Conservation (phyloP, 2,329 filamentous ascomycete species). For the Epichloe baconii region DNA sequence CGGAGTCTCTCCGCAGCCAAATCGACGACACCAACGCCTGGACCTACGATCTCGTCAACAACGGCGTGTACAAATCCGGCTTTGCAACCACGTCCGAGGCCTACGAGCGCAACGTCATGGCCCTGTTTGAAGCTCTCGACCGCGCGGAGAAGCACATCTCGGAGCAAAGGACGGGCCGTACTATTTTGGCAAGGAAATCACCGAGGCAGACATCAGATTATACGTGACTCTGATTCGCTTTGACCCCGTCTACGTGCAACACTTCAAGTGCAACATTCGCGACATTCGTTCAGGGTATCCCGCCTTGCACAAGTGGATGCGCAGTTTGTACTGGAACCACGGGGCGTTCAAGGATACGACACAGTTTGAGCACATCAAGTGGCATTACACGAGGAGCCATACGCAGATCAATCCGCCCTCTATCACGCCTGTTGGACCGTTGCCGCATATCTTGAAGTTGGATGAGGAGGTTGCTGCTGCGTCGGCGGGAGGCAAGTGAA, state of each 20-base stretch:
- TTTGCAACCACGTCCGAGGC: slow-evolving; percentile 76
- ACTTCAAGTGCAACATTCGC: slow-evolving; percentile 77
- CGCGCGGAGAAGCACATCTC: slow-evolving; percentile 58
- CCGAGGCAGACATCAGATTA: slow-evolving; percentile 71
- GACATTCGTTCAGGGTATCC: slow-evolving; percentile 81
- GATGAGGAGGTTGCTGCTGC: slow-evolving; percentile 65
- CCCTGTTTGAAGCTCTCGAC: slow-evolving; percentile 68
- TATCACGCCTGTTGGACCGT: slow-evolving; percentile 76
- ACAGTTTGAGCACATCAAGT: slow-evolving; percentile 92
- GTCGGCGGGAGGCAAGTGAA: slow-evolving; percentile 18
- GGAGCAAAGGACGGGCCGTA: slow-evolving; percentile 41
- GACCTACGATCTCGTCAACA: slow-evolving; percentile 65
- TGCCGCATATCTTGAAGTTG: slow-evolving; percentile 66
- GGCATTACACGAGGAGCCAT: slow-evolving; percentile 49
- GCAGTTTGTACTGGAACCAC: slow-evolving; percentile 71
- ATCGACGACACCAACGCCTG: slow-evolving; percentile 73
- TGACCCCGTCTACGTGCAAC: slow-evolving; percentile 72
- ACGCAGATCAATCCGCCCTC: slow-evolving; percentile 52
- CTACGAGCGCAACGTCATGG: slow-evolving; percentile 60
- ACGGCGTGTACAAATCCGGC: slow-evolving; percentile 62
- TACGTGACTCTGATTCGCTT: slow-evolving; percentile 60
- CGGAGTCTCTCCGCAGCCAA: slow-evolving; percentile 43
- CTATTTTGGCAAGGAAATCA: slow-evolving; percentile 62
- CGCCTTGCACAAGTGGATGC: slow-evolving; percentile 65
- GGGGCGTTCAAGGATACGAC: slow-evolving; percentile 72